These are phyloP conservation scores for Nannochloropsis gaditana DNA, from an alignment of 108 stramenopile species.

Conservation along the genomic window DNA sequence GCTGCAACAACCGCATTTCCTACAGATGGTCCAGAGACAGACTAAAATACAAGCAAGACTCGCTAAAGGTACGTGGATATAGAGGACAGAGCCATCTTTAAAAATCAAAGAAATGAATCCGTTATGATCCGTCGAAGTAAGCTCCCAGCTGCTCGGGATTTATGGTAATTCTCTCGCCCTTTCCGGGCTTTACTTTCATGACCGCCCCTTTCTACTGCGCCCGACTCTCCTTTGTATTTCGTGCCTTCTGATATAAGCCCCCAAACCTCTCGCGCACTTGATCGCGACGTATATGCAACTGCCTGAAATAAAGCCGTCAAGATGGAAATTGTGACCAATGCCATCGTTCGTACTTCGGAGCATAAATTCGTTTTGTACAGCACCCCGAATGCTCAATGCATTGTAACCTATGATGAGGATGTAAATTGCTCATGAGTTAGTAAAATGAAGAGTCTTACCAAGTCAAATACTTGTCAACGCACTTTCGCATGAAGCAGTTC, in stretches of 20 bases:
- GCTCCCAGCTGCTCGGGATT: too few species aligned
- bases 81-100: too few species aligned
- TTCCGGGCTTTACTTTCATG: too few species aligned
- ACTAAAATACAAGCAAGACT: too few species aligned
- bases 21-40: too few species aligned
- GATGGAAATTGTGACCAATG: neutral
- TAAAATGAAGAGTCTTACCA: neutral
- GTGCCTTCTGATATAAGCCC: neutral
- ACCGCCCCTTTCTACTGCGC: neutral
- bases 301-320: neutral
- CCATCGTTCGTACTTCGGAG: neutral
- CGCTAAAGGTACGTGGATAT: too few species aligned
- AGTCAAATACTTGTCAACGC: too few species aligned
- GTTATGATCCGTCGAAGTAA: too few species aligned
- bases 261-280: neutral
- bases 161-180: too few species aligned
- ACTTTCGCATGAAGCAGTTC: too few species aligned
- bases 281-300: neutral
- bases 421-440: neutral
- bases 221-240: neutral
- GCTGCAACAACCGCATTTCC: too few species aligned
- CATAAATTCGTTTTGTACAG: conserved; percentile 9
- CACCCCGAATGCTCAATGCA: neutral
- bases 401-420: conserved; percentile 1
- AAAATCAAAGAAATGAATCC: too few species aligned